Conservation (phyloP, 305 asterid genomes). For the Andrographis paniculata region DNA sequence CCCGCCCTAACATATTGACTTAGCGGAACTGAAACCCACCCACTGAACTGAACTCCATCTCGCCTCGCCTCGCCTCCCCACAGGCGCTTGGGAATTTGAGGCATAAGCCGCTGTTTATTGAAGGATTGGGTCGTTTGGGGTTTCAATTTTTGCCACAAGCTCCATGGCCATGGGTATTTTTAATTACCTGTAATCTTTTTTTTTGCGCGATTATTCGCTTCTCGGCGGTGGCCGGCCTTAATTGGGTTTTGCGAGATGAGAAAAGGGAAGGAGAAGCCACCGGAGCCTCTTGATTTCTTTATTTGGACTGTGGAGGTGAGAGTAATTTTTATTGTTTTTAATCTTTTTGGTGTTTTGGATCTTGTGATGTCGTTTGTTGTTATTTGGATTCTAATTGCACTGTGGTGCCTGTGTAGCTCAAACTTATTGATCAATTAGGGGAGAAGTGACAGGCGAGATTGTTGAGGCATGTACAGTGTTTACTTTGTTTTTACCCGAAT, state of each 20-base stretch:
- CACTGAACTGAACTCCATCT: too few species aligned
- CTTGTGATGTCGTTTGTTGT: neutral
- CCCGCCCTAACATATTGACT: too few species aligned
- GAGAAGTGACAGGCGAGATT: neutral
- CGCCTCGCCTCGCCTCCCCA: too few species aligned
- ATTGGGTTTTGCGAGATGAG: constrained; percentile 8
- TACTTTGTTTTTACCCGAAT: neutral
- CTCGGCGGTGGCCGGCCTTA: neutral
- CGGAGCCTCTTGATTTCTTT: constrained; percentile 65
- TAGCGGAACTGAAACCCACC: too few species aligned
- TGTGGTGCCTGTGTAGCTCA: too few species aligned
- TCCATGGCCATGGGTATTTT: too few species aligned
- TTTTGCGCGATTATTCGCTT: neutral
- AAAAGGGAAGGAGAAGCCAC: constrained; percentile 35
- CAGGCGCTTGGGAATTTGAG: too few species aligned
- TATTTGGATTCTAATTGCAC: too few species aligned
- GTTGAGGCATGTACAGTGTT: neutral
- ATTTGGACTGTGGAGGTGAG: constrained; percentile 67
- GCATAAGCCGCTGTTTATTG: too few species aligned
- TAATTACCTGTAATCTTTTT: neutral
- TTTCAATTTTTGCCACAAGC: too few species aligned
- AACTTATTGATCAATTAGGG: neutral
- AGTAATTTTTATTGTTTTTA: neutral
- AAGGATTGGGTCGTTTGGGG: too few species aligned
- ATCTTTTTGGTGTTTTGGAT: too few species aligned